These are phyloP conservation scores for Extremus antarcticus DNA, from an alignment of 495 filamentous ascomycete species.

Conservation along the genomic window DNA sequence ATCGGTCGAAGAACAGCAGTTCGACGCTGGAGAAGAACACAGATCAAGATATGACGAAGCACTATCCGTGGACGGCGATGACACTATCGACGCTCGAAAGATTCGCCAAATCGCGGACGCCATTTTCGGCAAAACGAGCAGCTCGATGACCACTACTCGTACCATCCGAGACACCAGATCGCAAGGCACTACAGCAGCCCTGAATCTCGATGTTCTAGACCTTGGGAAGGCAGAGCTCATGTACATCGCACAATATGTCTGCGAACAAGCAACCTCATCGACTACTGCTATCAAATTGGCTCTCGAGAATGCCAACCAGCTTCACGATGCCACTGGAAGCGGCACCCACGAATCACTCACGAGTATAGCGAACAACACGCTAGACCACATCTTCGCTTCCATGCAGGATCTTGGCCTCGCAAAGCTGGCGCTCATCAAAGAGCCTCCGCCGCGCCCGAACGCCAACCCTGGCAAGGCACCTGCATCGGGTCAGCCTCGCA, in stretches of 20 bases:
- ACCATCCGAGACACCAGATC: too few species aligned
- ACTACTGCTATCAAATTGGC: background rate
- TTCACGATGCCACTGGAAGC: background rate
- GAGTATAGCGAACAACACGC: background rate
- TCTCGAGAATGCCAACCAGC: background rate
- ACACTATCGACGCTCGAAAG: background rate
- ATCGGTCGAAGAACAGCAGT: background rate
- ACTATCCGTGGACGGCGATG: background rate
- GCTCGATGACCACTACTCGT: too few species aligned
- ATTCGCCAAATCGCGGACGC: too few species aligned
- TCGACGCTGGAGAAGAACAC: background rate
- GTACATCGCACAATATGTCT: conserved; percentile 38
- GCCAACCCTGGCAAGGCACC: background rate
- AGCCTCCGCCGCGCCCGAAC: conserved; percentile 1
- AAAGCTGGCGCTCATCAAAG: conserved; percentile 11
- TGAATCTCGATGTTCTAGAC: background rate
- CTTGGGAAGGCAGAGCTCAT: conserved; percentile 27
- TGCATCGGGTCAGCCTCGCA: conserved; percentile 8
- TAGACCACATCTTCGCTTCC: conserved; percentile 1
- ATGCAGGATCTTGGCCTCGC: conserved; percentile 5
- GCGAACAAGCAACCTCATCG: conserved; percentile 31
- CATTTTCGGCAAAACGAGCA: too few species aligned
- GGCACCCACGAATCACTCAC: too few species aligned
- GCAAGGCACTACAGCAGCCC: background rate
- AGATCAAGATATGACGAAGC: background rate